Evolutionary conservation across 2,329 filamentous ascomycete species (phyloP), one percentile per base, ranked within the genome.

Genomic region (Botryotinia narcissicola): DNA sequence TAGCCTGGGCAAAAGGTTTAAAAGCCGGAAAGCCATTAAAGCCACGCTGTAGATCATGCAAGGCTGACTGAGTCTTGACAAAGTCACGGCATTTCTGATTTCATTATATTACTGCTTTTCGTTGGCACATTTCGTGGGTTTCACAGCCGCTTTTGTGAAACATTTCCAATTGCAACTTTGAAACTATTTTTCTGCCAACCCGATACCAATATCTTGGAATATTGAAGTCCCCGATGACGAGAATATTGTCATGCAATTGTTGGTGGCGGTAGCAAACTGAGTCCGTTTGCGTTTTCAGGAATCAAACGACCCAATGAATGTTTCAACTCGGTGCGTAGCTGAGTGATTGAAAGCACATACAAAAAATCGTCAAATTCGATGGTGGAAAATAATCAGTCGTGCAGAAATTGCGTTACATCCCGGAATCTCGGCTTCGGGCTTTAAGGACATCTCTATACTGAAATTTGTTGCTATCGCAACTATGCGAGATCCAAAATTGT

Each of bases 381-480:
- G 16, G 61, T 42, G 25, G n/a, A 12, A 20, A 20, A 40, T 20
- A 10, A n/a, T 37, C 6, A 51, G 25, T 67, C 32, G 2, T 29
- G 32, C 32, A 67, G 64, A 29, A 40, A 46, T 57, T n/a, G n/a
- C 25, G 66, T 57, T 57, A 59, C n/a, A 32, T 44, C 66, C 66
- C 48, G 37, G 22, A 42, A 10, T 42, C n/a, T 57, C 44, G n/a
- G 66, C 48, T 16, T 69, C 66, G 35, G 37, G 37, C 5, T 29
- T 54, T 68, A 29, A 48, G 46, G 22, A 14, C 10, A 32, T 42
- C 40, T n/a, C 64, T 37, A 54, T 6, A 29, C 51, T 35, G n/a
- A 67, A 32, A 29, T 20, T 37, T 67, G 70, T 72, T 72, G 40
- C 32, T 20, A 72, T 68, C 70, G 46, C 70, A 72, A 72, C 61